Conservation (phyloP, 352 stramenopile species). For the Hyaloperonospora brassicae region DNA sequence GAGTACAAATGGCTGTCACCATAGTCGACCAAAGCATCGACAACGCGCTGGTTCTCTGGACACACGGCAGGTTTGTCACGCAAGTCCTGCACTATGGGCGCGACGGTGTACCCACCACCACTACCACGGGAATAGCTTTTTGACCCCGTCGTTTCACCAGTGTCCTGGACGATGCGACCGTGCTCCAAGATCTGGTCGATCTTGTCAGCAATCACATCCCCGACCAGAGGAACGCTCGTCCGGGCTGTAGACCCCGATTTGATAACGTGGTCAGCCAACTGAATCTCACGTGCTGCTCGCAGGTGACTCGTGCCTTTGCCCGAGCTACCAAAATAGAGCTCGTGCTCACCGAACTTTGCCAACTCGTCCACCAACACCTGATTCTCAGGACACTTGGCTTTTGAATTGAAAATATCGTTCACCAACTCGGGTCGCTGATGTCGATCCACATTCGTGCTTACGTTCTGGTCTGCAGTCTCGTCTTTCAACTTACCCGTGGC, state of each 20-base stretch:
- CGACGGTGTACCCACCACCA: constrained; percentile 30
- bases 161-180: constrained; percentile 54
- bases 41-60: constrained; percentile 58
- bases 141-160: constrained; percentile 8
- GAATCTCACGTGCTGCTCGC: constrained; percentile 54
- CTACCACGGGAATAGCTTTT: constrained; percentile 28
- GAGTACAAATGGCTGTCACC: constrained; percentile 63
- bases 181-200: constrained; percentile 69
- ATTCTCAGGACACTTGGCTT: constrained; percentile 49
- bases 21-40: constrained; percentile 60
- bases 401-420: constrained; percentile 33
- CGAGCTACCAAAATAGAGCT: constrained; percentile 62
- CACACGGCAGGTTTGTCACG: constrained; percentile 44
- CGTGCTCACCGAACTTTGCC: constrained; percentile 57
- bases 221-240: constrained; percentile 42
- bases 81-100: constrained; percentile 68
- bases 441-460: constrained; percentile 31
- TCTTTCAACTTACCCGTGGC: constrained; percentile 47
- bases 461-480: constrained; percentile 34
- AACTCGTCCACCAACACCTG: constrained; percentile 57
- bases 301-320: constrained; percentile 66
- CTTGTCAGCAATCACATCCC: constrained; percentile 66
- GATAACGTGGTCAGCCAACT: constrained; percentile 41
- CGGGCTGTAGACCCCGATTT: constrained; percentile 42
- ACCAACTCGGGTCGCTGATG: constrained; percentile 43